Percentiles rank a stretch among this genome's conserved stretches.
phyloP scores from a whole-genome alignment of 345 rosid species.

The Rhodamnia rubescens region DNA sequence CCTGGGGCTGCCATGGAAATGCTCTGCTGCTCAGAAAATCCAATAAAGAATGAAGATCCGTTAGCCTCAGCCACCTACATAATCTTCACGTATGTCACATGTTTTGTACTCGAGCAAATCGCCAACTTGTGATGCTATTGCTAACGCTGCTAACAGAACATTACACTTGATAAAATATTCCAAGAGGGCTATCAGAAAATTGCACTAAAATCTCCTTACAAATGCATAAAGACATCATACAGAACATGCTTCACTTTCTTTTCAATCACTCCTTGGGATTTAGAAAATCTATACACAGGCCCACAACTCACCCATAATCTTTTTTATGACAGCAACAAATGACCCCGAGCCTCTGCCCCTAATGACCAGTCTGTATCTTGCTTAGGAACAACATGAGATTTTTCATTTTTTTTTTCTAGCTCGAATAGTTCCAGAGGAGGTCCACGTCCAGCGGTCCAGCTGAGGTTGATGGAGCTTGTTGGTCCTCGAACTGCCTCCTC shows the following conservation, averaged over 20 bases:
- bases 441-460: constrained; percentile 32
- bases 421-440: constrained; percentile 58
- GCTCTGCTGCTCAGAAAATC: not conserved
- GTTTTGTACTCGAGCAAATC: not conserved
- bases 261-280: not conserved
- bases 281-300: not conserved
- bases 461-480: constrained; percentile 39
- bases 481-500: constrained; percentile 31
- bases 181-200: not conserved
- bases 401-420: not conserved
- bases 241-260: not conserved
- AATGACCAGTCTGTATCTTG: not conserved
- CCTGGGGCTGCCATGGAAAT: not conserved
- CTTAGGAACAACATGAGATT: not conserved
- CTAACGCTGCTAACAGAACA: not conserved
- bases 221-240: not conserved
- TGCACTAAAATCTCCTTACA: not conserved
- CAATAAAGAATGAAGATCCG: constrained; percentile 7
- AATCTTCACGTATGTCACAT: constrained; percentile 22
- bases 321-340: not conserved
- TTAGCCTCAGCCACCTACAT: constrained; percentile 31
- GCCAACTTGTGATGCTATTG: not conserved
- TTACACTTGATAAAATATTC: not conserved
- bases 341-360: not conserved
- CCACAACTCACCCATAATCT: not conserved